Conservation (phyloP, 2,329 filamentous ascomycete genomes). For the Neoarthrinium moseri region DNA sequence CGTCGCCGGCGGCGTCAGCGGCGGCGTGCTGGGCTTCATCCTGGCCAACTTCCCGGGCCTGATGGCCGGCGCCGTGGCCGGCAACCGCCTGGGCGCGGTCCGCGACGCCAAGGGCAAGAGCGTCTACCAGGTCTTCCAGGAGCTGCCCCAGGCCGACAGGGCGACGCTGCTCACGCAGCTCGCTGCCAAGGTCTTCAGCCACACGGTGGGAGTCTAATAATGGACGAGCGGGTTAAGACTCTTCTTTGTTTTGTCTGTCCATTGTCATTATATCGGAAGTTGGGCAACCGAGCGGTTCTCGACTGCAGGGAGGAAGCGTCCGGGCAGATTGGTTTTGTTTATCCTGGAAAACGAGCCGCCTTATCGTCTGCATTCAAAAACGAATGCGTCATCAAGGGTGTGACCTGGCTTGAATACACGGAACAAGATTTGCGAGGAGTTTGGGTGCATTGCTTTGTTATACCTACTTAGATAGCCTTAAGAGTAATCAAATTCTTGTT, state of each 20-base stretch:
- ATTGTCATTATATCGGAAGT: too few relatives aligned
- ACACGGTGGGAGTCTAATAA: constrained; percentile 64
- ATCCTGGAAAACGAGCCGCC: too few relatives aligned
- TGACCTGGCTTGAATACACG: neutral
- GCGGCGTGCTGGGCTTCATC: constrained; percentile 91
- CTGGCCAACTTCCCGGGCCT: constrained; percentile 88
- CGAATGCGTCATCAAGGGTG: too few relatives aligned
- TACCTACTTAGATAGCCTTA: neutral
- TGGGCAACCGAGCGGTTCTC: too few relatives aligned
- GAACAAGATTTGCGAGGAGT: neutral
- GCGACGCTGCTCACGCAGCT: constrained; percentile 79
- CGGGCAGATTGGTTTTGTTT: too few relatives aligned
- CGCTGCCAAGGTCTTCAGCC: constrained; percentile 82
- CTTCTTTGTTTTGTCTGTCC: too few relatives aligned
- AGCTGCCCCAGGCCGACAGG: constrained; percentile 80
- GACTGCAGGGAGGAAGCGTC: too few relatives aligned
- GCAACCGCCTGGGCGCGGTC: constrained; percentile 86
- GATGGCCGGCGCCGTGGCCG: constrained; percentile 86
- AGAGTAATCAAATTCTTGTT: neutral
- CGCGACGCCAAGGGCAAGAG: constrained; percentile 91
- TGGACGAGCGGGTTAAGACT: too few relatives aligned
- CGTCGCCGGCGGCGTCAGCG: constrained; percentile 79
- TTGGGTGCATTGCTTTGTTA: neutral
- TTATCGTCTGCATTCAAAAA: too few relatives aligned
- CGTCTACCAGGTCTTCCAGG: constrained; percentile 86